These are phyloP conservation scores for Cnidoscolus chayamansa DNA, from an alignment of 441 rosid species.

Conservation along the genomic window DNA sequence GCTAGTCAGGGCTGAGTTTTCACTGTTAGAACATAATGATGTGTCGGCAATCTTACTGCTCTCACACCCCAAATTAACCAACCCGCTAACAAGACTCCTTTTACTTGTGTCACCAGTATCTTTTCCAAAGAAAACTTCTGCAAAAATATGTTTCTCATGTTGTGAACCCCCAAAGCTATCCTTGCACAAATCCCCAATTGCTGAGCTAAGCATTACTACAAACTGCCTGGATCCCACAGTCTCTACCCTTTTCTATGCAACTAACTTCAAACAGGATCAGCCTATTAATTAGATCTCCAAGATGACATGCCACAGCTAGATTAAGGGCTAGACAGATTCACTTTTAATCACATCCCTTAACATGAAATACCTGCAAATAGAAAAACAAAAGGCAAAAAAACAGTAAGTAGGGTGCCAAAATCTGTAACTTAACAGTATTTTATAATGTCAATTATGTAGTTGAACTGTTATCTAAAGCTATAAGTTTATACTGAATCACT, in stretches of 20 bases:
- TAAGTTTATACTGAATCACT: slow-evolving; percentile 6
- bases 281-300: background rate
- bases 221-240: slow-evolving; percentile 26
- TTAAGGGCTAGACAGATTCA: slow-evolving; percentile 2
- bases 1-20: slow-evolving; percentile 57
- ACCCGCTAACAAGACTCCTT: slow-evolving; percentile 49
- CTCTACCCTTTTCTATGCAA: slow-evolving; percentile 11
- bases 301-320: slow-evolving; percentile 3
- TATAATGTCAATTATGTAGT: background rate
- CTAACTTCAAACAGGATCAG: slow-evolving; percentile 6
- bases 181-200: slow-evolving; percentile 35
- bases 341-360: slow-evolving; percentile 15
- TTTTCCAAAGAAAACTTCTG: slow-evolving; percentile 57
- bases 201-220: slow-evolving; percentile 36
- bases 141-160: slow-evolving; percentile 53
- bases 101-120: slow-evolving; percentile 38
- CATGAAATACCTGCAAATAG: slow-evolving; percentile 18
- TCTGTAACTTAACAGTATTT: background rate
- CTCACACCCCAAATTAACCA: slow-evolving; percentile 42
- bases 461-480: background rate
- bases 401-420: background rate
- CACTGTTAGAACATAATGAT: slow-evolving; percentile 54
- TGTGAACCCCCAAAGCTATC: slow-evolving; percentile 64
- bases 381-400: slow-evolving; percentile 10
- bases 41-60: slow-evolving; percentile 36